Conservation (phyloP, 1,139 yeast genomes). For the Diutina scorzettiae region DNA sequence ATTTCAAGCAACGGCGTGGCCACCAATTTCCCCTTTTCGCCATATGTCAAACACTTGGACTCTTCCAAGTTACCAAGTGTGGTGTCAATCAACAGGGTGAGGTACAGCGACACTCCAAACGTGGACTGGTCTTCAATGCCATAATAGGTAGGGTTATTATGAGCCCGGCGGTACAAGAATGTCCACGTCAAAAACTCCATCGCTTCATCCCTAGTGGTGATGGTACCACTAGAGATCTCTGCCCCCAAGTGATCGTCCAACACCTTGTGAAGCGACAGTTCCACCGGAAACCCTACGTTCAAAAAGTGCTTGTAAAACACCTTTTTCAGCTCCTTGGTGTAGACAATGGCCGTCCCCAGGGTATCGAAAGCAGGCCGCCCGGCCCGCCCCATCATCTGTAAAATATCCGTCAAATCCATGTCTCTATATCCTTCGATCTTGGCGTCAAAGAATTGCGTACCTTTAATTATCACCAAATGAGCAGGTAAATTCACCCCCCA, state of each 20-base stretch:
- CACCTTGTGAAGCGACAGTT: conserved; percentile 85
- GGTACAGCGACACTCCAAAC: conserved; percentile 58
- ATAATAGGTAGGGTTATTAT: conserved; percentile 90
- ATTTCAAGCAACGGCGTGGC: conserved; percentile 81
- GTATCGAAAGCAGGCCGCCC: conserved; percentile 97
- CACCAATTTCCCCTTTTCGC: conserved; percentile 34
- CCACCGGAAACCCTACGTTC: conserved; percentile 96
- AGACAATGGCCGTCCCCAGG: conserved; percentile 89
- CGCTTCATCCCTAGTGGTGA: conserved; percentile 74
- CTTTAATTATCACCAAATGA: conserved; percentile 84
- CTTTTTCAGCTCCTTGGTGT: conserved; percentile 85
- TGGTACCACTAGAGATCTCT: conserved; percentile 83
- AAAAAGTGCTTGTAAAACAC: conserved; percentile 87
- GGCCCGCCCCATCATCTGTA: conserved; percentile 90
- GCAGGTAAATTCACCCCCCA: conserved; percentile 98
- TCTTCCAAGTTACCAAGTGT: conserved; percentile 58
- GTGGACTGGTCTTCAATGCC: conserved; percentile 65
- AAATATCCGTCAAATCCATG: conserved; percentile 85
- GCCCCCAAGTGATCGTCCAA: conserved; percentile 95
- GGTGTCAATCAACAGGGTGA: conserved; percentile 60
- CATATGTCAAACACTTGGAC: conserved; percentile 58
- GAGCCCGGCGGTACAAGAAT: conserved; percentile 83
- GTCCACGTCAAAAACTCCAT: conserved; percentile 94
- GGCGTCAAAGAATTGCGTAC: conserved; percentile 81
- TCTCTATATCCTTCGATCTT: conserved; percentile 72